These are phyloP conservation scores for Acanthamoeba rhysodes DNA, from an alignment of 208 protist species.

Conservation along the genomic window DNA sequence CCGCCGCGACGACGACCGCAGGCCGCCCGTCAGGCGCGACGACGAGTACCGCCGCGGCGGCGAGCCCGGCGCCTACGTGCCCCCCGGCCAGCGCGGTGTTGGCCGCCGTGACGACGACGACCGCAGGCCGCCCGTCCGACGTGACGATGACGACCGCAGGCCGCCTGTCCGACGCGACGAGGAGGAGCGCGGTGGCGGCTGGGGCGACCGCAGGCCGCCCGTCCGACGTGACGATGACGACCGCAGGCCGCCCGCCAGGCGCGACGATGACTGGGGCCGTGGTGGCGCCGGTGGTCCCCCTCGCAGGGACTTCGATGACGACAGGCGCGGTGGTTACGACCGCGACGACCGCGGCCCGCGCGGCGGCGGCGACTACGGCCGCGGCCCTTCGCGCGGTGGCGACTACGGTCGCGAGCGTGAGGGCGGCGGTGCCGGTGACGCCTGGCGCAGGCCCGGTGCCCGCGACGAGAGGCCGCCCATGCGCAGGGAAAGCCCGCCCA, in stretches of 20 bases:
- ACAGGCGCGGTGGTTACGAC: too few species aligned
- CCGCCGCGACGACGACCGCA: background rate
- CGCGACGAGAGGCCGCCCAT: background rate
- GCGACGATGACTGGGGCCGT: background rate
- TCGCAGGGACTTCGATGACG: background rate
- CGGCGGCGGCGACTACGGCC: background rate
- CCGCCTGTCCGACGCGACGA: too few species aligned
- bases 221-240: background rate
- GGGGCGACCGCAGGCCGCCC: background rate
- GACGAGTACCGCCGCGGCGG: background rate
- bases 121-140: background rate
- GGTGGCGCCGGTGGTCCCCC: background rate
- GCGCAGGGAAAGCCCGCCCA: too few species aligned
- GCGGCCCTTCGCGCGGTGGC: background rate
- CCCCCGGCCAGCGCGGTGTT: background rate
- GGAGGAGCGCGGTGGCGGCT: background rate
- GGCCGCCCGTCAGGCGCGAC: background rate
- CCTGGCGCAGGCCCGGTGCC: slow-evolving; percentile 5
- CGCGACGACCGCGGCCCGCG: too few species aligned
- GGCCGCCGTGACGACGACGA: background rate
- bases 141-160: background rate
- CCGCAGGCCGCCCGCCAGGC: background rate
- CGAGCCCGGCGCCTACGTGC: slow-evolving; percentile 14
- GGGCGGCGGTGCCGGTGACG: slow-evolving; percentile 9
- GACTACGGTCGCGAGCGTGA: background rate